Conservation (phyloP, 106 monocot genomes). For the Dioscorea alata region DNA sequence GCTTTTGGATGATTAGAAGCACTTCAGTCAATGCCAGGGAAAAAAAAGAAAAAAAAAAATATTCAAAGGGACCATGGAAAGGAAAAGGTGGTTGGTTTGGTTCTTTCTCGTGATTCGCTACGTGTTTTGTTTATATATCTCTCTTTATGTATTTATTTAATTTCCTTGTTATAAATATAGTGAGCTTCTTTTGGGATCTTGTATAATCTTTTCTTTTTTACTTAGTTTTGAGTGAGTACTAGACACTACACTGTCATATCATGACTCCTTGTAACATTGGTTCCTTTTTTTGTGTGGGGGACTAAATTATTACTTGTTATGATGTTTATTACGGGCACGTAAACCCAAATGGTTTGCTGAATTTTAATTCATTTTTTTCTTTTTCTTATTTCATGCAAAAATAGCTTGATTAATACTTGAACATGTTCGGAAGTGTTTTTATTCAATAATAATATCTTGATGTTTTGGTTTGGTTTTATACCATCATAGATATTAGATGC, state of each 20-base stretch:
- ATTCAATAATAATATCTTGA: too few relatives aligned
- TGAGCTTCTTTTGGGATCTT: not conserved
- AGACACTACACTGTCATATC: not conserved
- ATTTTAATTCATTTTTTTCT: too few relatives aligned
- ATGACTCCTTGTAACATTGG: not conserved
- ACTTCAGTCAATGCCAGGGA: constrained; percentile 17
- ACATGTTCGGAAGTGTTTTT: too few relatives aligned
- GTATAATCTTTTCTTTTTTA: not conserved
- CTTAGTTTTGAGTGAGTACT: too few relatives aligned
- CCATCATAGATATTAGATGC: too few relatives aligned
- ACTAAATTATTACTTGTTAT: constrained; percentile 4
- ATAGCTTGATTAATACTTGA: too few relatives aligned
- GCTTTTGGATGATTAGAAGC: constrained; percentile 12
- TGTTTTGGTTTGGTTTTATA: too few relatives aligned
- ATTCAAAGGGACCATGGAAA: constrained; percentile 14
- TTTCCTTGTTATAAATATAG: not conserved
- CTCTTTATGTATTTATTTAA: not conserved
- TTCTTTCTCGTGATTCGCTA: constrained; percentile 40
- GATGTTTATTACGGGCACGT: not conserved
- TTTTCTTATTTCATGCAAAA: too few relatives aligned
- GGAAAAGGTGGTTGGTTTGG: constrained; percentile 10
- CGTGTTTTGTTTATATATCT: not conserved
- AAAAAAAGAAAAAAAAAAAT: not conserved
- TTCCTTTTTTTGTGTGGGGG: not conserved
- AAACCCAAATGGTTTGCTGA: too few relatives aligned